Percentiles rank a stretch among this genome's conserved stretches.
Conservation (phyloP, 805 yeast genomes). For the Barnettozyma pratensis region DNA sequence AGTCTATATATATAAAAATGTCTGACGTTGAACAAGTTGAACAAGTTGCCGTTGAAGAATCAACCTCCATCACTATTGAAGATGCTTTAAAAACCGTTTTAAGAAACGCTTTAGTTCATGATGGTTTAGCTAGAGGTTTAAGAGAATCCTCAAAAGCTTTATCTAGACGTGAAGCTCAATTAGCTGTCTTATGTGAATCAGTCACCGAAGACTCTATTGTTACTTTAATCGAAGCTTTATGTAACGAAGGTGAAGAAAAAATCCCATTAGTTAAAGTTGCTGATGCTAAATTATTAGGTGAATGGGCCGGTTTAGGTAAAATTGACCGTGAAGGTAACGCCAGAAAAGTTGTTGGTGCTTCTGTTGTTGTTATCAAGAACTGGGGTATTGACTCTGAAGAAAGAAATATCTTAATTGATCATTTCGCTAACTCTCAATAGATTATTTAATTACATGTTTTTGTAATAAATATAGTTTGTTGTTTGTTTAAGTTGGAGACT, state of each 20-base stretch:
- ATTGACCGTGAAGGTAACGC: constrained; percentile 99
- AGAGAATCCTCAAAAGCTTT: constrained; percentile 99
- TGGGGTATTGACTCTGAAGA: constrained; percentile 99
- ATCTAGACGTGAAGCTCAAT: constrained; percentile 95
- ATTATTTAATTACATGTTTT: constrained; percentile 11
- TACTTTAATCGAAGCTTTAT: constrained; percentile 98
- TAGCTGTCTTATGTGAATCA: constrained; percentile 95
- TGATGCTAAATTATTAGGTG: constrained; percentile 99
- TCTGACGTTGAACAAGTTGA: constrained; percentile 94
- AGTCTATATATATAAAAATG: constrained; percentile 56
- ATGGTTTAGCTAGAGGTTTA: constrained; percentile 99
- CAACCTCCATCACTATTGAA: constrained; percentile 91
- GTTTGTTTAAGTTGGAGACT: background rate
- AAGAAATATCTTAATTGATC: constrained; percentile 92
- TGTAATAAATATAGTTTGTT: background rate
- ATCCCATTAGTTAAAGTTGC: constrained; percentile 98
- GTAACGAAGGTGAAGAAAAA: constrained; percentile 95
- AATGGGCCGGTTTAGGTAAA: constrained; percentile 99
- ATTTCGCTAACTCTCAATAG: constrained; percentile 89
- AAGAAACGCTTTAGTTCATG: constrained; percentile 96
- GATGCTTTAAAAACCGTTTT: constrained; percentile 97
- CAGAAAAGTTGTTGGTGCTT: constrained; percentile 99
- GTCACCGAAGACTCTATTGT: constrained; percentile 96
- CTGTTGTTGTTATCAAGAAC: constrained; percentile 98
- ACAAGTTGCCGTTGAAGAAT: constrained; percentile 81